Evolutionary conservation across 176 grass and related monocot species (phyloP), one percentile per base, ranked within the genome.

Genomic region (Raddia distichophylla): DNA sequence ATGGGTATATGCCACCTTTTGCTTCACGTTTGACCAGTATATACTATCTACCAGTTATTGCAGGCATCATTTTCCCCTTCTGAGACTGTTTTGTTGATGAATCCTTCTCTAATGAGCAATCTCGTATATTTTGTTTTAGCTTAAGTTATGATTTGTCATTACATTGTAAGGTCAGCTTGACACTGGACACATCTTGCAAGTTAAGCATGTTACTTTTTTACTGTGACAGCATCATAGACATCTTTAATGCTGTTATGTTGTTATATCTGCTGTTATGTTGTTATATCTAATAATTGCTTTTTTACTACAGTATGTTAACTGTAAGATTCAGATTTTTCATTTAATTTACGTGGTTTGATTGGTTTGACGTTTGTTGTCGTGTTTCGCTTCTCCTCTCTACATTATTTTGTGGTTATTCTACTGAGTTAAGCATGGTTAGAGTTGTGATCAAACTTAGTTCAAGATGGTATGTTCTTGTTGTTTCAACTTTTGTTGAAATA

Each of bases 1-100:
- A 99, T 84, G 93, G 93, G 96, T 98, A 91, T 75, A 67, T 3
- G 53, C 44, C 37, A 48, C 34, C n/a, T 67, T 71, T 76, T 10
- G 37, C 35, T 33, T 14, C 40, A 66, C 65, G n/a, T 59, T 80
- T 53, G 15, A 74, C 34, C 46, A 66, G 7, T 77, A 50, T 64
- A 44, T 71, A 67, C 4, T 44, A 56, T 60, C 43, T 80, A 8
- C 14, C 68, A 81, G 59, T 48, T 72, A 10, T 27, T 50, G 48
- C 51, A 70, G 32, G 2, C 32, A 55, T 48, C 47, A 44, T 63
- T 27, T 76, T 59, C 52, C 37, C 3, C 66, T 64, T 66, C 63
- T 64, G 37, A 54, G 37, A 52, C 61, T 2, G 15, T 55, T 78
- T 60, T 80, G 56, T 51, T 64, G 10, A 32, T 51, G 60, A 8